phyloP scores from a whole-genome alignment of 2,329 filamentous ascomycete species.

The Chaetomiaceae sp. region DNA sequence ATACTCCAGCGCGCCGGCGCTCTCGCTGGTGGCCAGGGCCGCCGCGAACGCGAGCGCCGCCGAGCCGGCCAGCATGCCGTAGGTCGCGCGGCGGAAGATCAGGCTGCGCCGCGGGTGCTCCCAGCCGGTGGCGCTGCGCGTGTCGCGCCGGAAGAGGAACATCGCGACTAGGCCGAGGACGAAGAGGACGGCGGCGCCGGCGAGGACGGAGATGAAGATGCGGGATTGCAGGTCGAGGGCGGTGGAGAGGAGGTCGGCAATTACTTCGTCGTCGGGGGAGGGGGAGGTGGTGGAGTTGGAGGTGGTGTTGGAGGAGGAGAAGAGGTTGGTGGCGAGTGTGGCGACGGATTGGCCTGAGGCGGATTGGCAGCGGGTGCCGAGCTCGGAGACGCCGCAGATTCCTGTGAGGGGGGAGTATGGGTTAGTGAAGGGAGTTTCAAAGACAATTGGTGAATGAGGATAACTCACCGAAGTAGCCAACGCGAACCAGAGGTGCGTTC shows the following conservation, averaged over 20 bases:
- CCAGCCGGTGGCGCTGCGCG: conserved; percentile 1
- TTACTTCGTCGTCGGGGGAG: background rate
- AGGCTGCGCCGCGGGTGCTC: conserved; percentile 12
- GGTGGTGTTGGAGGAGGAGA: conserved; percentile 11
- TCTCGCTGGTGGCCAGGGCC: conserved; percentile 20
- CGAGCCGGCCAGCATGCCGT: conserved; percentile 18
- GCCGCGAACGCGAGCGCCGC: conserved; percentile 19
- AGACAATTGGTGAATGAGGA: no score
- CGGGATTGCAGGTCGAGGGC: conserved; percentile 21
- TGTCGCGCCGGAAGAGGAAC: conserved; percentile 17
- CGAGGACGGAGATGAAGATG: conserved; percentile 22
- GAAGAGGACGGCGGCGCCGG: conserved; percentile 20
- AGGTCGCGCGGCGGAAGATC: conserved; percentile 17
- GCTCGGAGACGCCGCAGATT: conserved; percentile 22
- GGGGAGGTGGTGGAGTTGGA: background rate
- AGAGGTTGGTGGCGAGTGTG: conserved; percentile 16
- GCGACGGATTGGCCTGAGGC: conserved; percentile 14
- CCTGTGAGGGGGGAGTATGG: background rate
- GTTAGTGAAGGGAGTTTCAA: background rate
- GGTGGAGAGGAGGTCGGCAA: conserved; percentile 18
- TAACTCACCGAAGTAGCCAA: conserved; percentile 22
- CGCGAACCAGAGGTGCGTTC: conserved; percentile 16
- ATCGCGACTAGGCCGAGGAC: conserved; percentile 16
- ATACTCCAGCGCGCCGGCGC: conserved; percentile 19
- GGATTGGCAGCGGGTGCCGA: conserved; percentile 19